Evolutionary conservation across 306 rosid species (phyloP).

Genomic region (Cicer pinnatifidum): DNA sequence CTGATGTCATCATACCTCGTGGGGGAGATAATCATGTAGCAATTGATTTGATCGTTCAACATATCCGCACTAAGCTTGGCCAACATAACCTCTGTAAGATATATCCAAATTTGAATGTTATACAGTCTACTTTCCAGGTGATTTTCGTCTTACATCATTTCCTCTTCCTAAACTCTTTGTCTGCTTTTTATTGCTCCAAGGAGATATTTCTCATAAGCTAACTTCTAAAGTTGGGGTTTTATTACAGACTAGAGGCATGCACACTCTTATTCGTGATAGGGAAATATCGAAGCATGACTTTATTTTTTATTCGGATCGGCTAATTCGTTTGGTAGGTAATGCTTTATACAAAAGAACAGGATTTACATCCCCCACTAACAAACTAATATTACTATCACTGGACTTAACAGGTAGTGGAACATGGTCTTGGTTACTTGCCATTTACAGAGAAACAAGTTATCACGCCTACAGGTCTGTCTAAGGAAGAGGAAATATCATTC

Average conservation of each 20-base stretch:
- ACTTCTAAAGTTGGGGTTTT: constrained; percentile 40
- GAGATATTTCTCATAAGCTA: constrained; percentile 20
- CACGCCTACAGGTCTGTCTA: constrained; percentile 76
- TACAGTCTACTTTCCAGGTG: constrained; percentile 94
- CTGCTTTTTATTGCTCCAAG: constrained; percentile 10
- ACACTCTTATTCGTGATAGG: constrained; percentile 82
- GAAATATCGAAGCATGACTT: constrained; percentile 92
- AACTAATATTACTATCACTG: constrained; percentile 40
- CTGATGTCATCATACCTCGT: constrained; percentile 90
- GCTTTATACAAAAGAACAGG: constrained; percentile 31
- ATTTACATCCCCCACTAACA: constrained; percentile 4
- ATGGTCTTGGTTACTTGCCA: constrained; percentile 94
- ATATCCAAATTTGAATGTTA: constrained; percentile 80
- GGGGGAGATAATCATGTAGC: constrained; percentile 93
- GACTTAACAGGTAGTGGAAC: constrained; percentile 81
- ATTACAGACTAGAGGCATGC: constrained; percentile 92
- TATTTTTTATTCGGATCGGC: constrained; percentile 88
- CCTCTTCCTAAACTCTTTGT: constrained; percentile 16
- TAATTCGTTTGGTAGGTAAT: constrained; percentile 80
- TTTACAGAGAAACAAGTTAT: constrained; percentile 90
- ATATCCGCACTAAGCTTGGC: constrained; percentile 87
- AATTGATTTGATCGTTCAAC: constrained; percentile 94
- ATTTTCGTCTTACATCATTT: constrained; percentile 41
- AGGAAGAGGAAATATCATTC: constrained; percentile 26
- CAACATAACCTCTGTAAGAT: constrained; percentile 91